Conservation (phyloP, 805 yeast genomes). For the Hemisphaericaspora nanyangensis region DNA sequence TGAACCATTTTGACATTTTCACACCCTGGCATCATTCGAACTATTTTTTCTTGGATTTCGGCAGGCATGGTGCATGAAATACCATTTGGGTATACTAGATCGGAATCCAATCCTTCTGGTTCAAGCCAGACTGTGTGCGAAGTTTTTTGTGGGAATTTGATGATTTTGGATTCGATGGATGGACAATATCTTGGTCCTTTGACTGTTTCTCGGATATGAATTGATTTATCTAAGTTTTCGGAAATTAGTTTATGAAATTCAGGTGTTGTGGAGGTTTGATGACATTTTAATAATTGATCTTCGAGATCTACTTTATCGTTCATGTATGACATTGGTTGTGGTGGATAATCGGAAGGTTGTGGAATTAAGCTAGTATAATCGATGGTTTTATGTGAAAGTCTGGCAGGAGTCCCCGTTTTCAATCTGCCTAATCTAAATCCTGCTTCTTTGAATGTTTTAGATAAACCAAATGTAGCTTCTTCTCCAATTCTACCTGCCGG, state of each 20-base stretch:
- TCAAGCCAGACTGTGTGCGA: constrained; percentile 90
- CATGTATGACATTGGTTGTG: constrained; percentile 86
- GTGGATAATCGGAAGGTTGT: constrained; percentile 80
- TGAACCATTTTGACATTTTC: constrained; percentile 85
- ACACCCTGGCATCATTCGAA: constrained; percentile 79
- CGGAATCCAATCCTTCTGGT: constrained; percentile 89
- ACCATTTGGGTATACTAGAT: constrained; percentile 94
- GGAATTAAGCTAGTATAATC: constrained; percentile 58
- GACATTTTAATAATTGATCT: constrained; percentile 61
- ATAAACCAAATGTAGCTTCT: constrained; percentile 83
- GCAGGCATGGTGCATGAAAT: constrained; percentile 95
- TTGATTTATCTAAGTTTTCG: constrained; percentile 70
- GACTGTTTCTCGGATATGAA: constrained; percentile 90
- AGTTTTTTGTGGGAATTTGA: constrained; percentile 71
- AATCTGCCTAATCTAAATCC: constrained; percentile 85
- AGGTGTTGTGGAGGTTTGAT: constrained; percentile 74
- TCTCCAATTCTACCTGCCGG: constrained; percentile 97
- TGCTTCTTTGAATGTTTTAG: constrained; percentile 67
- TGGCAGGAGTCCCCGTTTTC: constrained; percentile 97
- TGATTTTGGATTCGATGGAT: constrained; percentile 85
- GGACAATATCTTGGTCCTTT: constrained; percentile 98
- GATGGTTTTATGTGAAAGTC: constrained; percentile 70
- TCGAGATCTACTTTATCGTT: constrained; percentile 62
- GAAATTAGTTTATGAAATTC: constrained; percentile 67
- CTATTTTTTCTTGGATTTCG: constrained; percentile 75